Conservation (phyloP, 2,329 filamentous ascomycete genomes). For the Phaeosphaeria sp. region DNA sequence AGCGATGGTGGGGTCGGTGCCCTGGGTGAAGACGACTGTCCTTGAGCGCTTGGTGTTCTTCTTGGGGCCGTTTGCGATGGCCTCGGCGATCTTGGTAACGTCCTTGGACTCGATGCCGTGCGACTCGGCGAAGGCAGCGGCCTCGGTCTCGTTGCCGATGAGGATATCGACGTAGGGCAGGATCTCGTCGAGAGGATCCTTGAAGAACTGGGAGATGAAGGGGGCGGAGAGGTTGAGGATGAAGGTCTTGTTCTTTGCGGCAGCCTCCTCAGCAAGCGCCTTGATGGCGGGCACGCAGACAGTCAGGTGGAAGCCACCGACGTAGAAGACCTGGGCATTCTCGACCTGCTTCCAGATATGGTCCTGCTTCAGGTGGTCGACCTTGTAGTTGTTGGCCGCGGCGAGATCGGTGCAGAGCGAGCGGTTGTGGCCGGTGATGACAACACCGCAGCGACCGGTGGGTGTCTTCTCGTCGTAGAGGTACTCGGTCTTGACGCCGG, state of each 20-base stretch:
- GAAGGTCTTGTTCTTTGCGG: constrained; percentile 86
- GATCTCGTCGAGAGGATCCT: constrained; percentile 86
- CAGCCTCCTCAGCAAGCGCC: constrained; percentile 89
- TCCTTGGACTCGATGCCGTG: constrained; percentile 77
- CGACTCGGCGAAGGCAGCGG: constrained; percentile 82
- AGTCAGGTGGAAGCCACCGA: constrained; percentile 97
- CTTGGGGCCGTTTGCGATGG: constrained; percentile 89
- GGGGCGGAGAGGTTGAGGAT: constrained; percentile 91
- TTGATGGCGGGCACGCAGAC: constrained; percentile 91
- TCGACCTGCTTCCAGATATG: constrained; percentile 93
- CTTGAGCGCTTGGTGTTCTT: constrained; percentile 85
- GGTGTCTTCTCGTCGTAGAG: constrained; percentile 82
- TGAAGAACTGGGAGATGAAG: constrained; percentile 98
- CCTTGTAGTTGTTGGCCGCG: constrained; percentile 95
- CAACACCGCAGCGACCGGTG: constrained; percentile 92
- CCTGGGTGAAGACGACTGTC: constrained; percentile 92
- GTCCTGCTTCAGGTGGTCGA: constrained; percentile 89
- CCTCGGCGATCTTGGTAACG: constrained; percentile 83
- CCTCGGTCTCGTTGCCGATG: constrained; percentile 97
- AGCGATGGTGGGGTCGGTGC: constrained; percentile 87
- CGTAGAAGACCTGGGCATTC: constrained; percentile 86
- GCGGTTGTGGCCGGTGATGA: constrained; percentile 96
- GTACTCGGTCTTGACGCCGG: constrained; percentile 93
- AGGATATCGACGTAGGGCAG: constrained; percentile 94
- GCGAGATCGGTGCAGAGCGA: constrained; percentile 94